Base-by-base conservation (phyloP, 2,329 filamentous ascomycete genomes). In the Didymella arachidicola region DNA sequence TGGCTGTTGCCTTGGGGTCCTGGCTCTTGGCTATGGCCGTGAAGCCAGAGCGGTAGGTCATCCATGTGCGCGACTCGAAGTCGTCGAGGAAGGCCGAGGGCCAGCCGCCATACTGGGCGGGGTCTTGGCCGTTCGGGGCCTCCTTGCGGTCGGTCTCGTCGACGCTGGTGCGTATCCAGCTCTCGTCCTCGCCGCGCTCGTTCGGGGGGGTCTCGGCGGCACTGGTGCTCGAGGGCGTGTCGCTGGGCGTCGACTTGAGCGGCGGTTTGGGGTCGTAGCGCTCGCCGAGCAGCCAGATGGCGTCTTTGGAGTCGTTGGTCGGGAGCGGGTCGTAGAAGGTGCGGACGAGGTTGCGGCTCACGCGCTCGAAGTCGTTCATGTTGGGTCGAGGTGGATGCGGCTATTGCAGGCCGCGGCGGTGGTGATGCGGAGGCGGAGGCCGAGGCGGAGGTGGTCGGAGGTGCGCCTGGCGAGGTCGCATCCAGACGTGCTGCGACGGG, bases 21-120 rank as follows among this genome's bases (percentile, higher is more conserved):
- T 85, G 83, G 4, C 91, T 93, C 75, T 88, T 91, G 18, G 91
- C 84, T 72, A 99, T 99, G 0, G 87, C 83, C 10, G 88, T 82
- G 74, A 99, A 99, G 66, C 90, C 90, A 26, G 89, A 95, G 50
- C 95, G 87, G 73, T 99, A 99, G 10, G 94, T 98, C 85, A 99
- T 91, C 94, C 95, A 98, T 76, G 97, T 87, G 61, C 87, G 87
- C 5, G 94, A 93, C 75, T 97, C 93, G 70, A 98, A 96, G 77
- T 99, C 95, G 60, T 93, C 90, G 32, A 98, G 81, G 71, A 99
- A 99, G 4, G 86, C 83, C 10, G 85, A 80, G 10, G 95, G 95
- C 95, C 95, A 99, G 58, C 89, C 88, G 59, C 80, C 77, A 55
- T 79, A 79, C 38, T 78, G 71, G 0, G 70, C 54, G 0, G 72